These are phyloP conservation scores for Fusarium sp. DNA, from an alignment of 2,329 filamentous ascomycete genomes.

Conservation along the genomic window DNA sequence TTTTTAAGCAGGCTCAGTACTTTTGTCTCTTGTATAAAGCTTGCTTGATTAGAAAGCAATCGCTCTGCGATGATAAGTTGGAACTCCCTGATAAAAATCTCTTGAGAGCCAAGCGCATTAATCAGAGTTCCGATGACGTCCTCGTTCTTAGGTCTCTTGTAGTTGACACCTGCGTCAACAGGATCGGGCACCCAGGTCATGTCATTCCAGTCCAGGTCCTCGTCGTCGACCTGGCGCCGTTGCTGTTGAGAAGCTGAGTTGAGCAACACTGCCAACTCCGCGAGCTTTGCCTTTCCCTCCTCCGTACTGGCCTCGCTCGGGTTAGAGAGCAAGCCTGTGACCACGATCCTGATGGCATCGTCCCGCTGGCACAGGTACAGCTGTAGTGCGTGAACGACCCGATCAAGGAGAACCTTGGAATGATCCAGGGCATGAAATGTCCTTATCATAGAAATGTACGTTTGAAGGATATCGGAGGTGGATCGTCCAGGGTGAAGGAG, in stretches of 20 bases:
- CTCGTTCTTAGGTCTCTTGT: conserved; percentile 86
- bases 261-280: conserved; percentile 75
- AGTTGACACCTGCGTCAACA: conserved; percentile 91
- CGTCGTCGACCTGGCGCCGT: conserved; percentile 65
- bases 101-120: conserved; percentile 86
- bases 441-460: conserved; percentile 83
- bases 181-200: conserved; percentile 95
- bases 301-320: conserved; percentile 62
- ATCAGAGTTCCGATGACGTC: conserved; percentile 94
- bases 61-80: conserved; percentile 89
- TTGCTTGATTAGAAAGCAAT: conserved; percentile 72
- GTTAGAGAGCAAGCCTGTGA: conserved; percentile 76
- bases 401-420: conserved; percentile 79
- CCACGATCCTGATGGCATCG: conserved; percentile 81
- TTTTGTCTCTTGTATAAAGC: conserved; percentile 82
- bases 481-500: conserved; percentile 81
- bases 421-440: conserved; percentile 80
- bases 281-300: conserved; percentile 62
- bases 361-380: conserved; percentile 81
- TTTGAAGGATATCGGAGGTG: conserved; percentile 78
- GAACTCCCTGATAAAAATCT: conserved; percentile 94
- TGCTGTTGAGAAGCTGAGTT: conserved; percentile 67
- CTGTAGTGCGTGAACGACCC: conserved; percentile 78
- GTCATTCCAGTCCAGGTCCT: conserved; percentile 88
- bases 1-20: conserved; percentile 89